Evolutionary conservation across 495 filamentous ascomycete species (phyloP).

Genomic region (Margaritispora aquatica): DNA sequence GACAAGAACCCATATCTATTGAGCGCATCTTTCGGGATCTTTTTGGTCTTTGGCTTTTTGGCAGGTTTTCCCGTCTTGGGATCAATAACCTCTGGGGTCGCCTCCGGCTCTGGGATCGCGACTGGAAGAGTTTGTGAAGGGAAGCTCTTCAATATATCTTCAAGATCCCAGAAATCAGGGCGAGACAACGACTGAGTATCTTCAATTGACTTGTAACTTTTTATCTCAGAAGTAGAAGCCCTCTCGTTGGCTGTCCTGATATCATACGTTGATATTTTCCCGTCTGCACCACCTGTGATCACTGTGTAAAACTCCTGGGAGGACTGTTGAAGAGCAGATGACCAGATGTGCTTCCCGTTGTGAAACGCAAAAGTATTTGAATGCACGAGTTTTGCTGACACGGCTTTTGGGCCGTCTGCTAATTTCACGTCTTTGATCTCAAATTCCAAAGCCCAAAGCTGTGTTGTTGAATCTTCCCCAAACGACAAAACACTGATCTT

Average conservation of each 20-base stretch:
- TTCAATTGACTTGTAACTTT: too few relatives aligned
- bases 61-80: neutral
- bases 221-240: neutral
- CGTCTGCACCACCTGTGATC: slow-evolving; percentile 86
- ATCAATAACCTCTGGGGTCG: neutral
- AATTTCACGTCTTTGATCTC: neutral
- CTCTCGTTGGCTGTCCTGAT: neutral
- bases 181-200: neutral
- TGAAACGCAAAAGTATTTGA: slow-evolving; percentile 54
- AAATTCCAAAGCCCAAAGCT: slow-evolving; percentile 57
- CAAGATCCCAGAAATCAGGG: neutral
- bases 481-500: slow-evolving; percentile 56
- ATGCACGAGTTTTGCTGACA: slow-evolving; percentile 36
- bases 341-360: slow-evolving; percentile 90
- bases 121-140: neutral
- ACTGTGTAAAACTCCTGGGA: slow-evolving; percentile 34
- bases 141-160: neutral
- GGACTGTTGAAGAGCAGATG: slow-evolving; percentile 42
- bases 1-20: slow-evolving; percentile 63
- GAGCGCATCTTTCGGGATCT: slow-evolving; percentile 40
- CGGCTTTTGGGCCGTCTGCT: neutral
- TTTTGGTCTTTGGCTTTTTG: slow-evolving; percentile 17
- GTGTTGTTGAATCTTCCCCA: slow-evolving; percentile 71
- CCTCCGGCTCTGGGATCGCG: too few relatives aligned
- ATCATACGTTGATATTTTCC: slow-evolving; percentile 29